phyloP scores from a whole-genome alignment of 75 land plant genomes.

The Pinus taeda region DNA sequence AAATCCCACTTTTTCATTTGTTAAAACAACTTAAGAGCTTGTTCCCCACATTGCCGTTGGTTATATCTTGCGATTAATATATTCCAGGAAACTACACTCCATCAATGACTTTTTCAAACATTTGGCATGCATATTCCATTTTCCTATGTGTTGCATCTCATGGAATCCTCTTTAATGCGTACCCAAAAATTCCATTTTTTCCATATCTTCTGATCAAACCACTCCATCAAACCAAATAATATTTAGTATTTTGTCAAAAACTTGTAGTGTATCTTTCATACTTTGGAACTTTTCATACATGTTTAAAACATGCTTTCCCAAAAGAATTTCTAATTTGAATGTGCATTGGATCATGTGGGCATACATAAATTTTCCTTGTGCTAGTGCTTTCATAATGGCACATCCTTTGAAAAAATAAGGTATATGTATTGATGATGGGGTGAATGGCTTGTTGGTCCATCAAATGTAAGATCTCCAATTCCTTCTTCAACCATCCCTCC shows the following conservation, averaged over 20 bases:
- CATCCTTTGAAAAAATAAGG: neutral
- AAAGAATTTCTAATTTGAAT: neutral
- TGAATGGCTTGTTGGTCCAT: no score
- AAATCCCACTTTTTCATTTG: slow-evolving; percentile 7
- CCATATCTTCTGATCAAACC: slow-evolving; percentile 13
- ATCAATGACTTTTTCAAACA: slow-evolving; percentile 17
- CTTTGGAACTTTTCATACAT: slow-evolving; percentile 10
- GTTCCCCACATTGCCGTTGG: slow-evolving; percentile 37
- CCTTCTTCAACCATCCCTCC: no score
- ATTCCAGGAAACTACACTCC: slow-evolving; percentile 28
- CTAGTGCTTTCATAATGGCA: slow-evolving; percentile 2
- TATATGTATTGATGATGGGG: neutral
- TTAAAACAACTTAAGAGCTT: slow-evolving; percentile 23
- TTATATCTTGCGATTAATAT: slow-evolving; percentile 42
- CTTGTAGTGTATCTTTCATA: slow-evolving; percentile 10
- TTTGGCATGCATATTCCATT: slow-evolving; percentile 14
- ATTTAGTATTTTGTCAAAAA: slow-evolving; percentile 17
- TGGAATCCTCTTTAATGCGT: slow-evolving; percentile 14
- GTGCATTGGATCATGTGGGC: slow-evolving; percentile 7
- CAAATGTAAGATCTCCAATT: no score
- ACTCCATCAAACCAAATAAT: slow-evolving; percentile 18
- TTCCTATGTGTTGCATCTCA: slow-evolving; percentile 10
- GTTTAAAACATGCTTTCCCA: slow-evolving; percentile 1
- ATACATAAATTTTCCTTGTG: slow-evolving; percentile 9
- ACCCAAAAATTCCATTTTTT: slow-evolving; percentile 9